Evolutionary conservation across 352 stramenopile genomes (phyloP), one percentile per base, ranked within the genome.

Genomic region (Blastocystis sp.): DNA sequence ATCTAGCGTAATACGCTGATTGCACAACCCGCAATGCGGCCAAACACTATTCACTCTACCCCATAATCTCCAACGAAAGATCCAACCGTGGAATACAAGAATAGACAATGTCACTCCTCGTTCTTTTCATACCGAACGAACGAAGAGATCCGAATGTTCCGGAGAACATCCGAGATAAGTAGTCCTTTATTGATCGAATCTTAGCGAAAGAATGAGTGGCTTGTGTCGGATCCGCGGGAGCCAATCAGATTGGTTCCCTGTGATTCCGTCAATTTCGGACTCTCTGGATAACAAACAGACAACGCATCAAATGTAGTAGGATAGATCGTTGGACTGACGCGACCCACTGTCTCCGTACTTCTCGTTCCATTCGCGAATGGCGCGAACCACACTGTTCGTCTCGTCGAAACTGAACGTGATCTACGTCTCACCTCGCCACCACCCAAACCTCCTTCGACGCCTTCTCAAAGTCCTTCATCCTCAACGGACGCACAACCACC

Each of bases 361-460:
- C 79, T 94, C 91, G 87, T 96, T 96, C 92, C 92, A 96, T 86
- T 95, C 91, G 86, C 90, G 91, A 24, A 96, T 91, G 64, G 90
- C 89, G 9, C 89, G 85, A 54, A 95, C 87, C 86, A 94, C 92
- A 32, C 89, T 87, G 8, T 92, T 92, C 79, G 90, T 93, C 88
- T 95, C 92, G 11, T 90, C 92, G 54, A 96, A 92, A 87, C 90
- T 93, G 3, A 91, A 89, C 51, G 92, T 93, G 76, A 96, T 87
- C 87, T 93, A 93, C 36, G 57, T 77, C n/a, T 86, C 72, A 51
- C 40, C 51, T 24, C 16, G 6, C 21, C 75, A 67, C 42, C 44
- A 84, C 36, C 29, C 84, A 54, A 53, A 87, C 49, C 61, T 88
- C 87, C 53, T 88, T 88, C 69, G 71, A 87, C 4, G 87, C 87